Percentiles rank a stretch among this genome's conserved stretches.
Evolutionary conservation across 2,329 filamentous ascomycete genomes (phyloP).

Genomic region (Cladosporium colombiae): DNA sequence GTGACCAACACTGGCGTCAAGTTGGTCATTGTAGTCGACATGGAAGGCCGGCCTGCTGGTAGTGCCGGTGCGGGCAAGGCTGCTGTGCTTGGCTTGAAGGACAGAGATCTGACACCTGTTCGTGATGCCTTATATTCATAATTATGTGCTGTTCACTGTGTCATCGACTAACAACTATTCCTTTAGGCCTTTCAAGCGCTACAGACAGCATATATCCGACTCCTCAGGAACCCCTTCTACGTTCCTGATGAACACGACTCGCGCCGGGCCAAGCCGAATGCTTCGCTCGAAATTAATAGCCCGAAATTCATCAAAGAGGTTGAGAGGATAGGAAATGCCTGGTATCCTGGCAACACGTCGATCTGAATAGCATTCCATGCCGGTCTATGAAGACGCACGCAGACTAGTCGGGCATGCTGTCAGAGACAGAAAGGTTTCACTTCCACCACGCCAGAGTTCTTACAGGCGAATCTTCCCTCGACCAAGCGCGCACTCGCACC

Average conservation of each 20-base stretch:
- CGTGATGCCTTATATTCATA: conserved; percentile 33
- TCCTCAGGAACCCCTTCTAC: conserved; percentile 94
- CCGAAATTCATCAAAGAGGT: conserved; percentile 79
- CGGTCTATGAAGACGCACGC: background rate
- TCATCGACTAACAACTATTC: conserved; percentile 15
- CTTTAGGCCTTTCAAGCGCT: conserved; percentile 79
- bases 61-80: conserved; percentile 34
- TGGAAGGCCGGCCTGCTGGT: conserved; percentile 67
- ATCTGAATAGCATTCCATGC: conserved; percentile 48
- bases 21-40: conserved; percentile 87
- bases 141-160: background rate
- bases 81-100: conserved; percentile 68
- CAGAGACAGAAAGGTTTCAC: background rate
- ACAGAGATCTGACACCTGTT: conserved; percentile 84
- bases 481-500: background rate
- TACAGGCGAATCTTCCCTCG: background rate
- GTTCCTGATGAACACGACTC: conserved; percentile 81
- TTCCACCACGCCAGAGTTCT: background rate
- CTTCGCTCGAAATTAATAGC: conserved; percentile 70
- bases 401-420: background rate
- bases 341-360: conserved; percentile 71
- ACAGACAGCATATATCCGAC: conserved; percentile 84
- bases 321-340: conserved; percentile 78
- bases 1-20: conserved; percentile 94
- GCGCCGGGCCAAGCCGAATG: conserved; percentile 49